phyloP scores from a whole-genome alignment of 192 early-diverging fungal genomes.

The Coemansia sp. region DNA sequence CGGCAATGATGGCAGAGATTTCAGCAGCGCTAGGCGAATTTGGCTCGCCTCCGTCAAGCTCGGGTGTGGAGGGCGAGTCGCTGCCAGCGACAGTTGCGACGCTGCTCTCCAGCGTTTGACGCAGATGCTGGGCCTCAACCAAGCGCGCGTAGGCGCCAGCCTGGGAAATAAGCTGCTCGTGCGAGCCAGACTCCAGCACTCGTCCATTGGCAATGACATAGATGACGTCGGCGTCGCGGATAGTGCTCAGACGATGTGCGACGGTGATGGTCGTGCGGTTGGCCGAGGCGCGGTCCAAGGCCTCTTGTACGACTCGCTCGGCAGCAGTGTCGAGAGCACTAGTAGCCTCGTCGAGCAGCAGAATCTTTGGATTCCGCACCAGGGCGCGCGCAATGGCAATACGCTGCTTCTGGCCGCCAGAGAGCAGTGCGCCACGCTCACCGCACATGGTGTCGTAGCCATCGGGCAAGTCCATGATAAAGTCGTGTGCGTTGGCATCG shows the following conservation, averaged over 20 bases:
- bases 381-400: constrained; percentile 95
- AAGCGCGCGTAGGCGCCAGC: constrained; percentile 51
- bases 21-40: constrained; percentile 5
- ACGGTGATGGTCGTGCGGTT: constrained; percentile 90
- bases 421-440: constrained; percentile 78
- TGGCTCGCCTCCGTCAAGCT: constrained; percentile 6
- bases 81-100: constrained; percentile 10
- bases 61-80: constrained; percentile 7
- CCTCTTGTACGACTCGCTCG: constrained; percentile 81
- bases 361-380: constrained; percentile 83
- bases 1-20: constrained; percentile 3
- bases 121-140: constrained; percentile 67
- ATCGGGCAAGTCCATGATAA: constrained; percentile 72
- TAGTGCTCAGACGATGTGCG: constrained; percentile 90
- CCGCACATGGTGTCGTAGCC: constrained; percentile 91
- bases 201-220: constrained; percentile 78
- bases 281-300: constrained; percentile 74
- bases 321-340: constrained; percentile 83
- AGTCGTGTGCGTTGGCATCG: constrained; percentile 77
- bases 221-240: constrained; percentile 84
- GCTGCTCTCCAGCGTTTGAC: constrained; percentile 40
- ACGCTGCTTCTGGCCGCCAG: constrained; percentile 96
- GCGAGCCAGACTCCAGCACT: constrained; percentile 77
- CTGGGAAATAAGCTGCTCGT: constrained; percentile 69
- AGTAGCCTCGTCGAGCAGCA: constrained; percentile 91